These are phyloP conservation scores for Xerocomus spinulosus DNA, from an alignment of 768 basidiomycete genomes.

Conservation along the genomic window DNA sequence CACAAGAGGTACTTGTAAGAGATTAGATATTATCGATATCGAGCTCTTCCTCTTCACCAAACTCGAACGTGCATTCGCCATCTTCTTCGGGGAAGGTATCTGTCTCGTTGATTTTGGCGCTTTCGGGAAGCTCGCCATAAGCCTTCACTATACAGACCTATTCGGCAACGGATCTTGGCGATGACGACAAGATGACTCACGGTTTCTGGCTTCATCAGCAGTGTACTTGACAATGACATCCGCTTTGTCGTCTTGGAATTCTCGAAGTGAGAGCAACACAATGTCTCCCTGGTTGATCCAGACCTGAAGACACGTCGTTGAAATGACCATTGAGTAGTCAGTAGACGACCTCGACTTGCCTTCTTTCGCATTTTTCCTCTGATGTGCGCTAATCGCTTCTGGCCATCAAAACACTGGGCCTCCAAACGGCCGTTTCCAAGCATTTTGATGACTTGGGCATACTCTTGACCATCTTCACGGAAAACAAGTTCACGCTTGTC, in stretches of 20 bases:
- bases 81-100: constrained; percentile 90
- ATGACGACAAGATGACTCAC: constrained; percentile 36
- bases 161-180: constrained; percentile 8
- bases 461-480: constrained; percentile 98
- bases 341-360: constrained; percentile 42
- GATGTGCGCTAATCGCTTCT: constrained; percentile 96
- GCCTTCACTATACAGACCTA: constrained; percentile 66
- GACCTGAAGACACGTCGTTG: constrained; percentile 50
- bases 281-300: constrained; percentile 99
- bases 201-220: constrained; percentile 85
- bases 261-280: constrained; percentile 88
- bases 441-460: constrained; percentile 98
- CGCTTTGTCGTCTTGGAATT: constrained; percentile 99
- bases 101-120: constrained; percentile 96
- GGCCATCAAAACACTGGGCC: constrained; percentile 96
- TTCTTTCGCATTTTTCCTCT: constrained; percentile 99
- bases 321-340: background rate
- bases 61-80: constrained; percentile 86
- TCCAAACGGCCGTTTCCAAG: constrained; percentile 95
- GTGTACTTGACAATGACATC: constrained; percentile 99
- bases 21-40: constrained; percentile 86
- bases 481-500: constrained; percentile 99
- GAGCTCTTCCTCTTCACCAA: constrained; percentile 82
- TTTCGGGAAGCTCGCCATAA: constrained; percentile 95
- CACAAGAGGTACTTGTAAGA: constrained; percentile 15